Evolutionary conservation across 345 rosid species (phyloP).

Genomic region (Hypericum perforatum): DNA sequence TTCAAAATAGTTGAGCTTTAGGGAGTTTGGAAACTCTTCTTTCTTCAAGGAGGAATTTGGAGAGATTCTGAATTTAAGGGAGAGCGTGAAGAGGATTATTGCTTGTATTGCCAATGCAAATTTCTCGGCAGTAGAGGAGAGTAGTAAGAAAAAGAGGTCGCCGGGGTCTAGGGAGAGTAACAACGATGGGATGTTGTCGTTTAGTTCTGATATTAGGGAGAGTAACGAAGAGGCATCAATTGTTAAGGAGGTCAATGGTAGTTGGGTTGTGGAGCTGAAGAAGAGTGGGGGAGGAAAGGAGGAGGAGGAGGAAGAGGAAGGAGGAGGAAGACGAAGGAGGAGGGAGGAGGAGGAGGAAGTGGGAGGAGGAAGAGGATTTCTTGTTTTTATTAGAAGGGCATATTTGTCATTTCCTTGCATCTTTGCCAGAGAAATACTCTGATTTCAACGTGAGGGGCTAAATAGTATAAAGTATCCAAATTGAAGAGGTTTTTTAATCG

Average conservation of each 20-base stretch:
- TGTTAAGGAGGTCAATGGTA: constrained; percentile 52
- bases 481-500: no score
- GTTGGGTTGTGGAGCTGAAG: constrained; percentile 57
- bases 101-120: constrained; percentile 33
- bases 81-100: constrained; percentile 56
- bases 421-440: no score
- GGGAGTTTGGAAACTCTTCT: constrained; percentile 41
- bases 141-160: constrained; percentile 52
- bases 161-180: constrained; percentile 52
- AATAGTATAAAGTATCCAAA: no score
- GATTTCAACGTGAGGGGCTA: no score
- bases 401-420: no score
- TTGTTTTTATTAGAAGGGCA: no score
- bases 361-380: no score
- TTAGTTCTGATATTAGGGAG: constrained; percentile 70
- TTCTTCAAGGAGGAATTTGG: constrained; percentile 60
- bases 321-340: constrained; percentile 97
- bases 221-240: constrained; percentile 92
- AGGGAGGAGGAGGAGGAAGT: constrained; percentile 94
- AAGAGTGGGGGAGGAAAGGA: constrained; percentile 73
- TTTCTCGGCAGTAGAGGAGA: constrained; percentile 42
- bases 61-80: constrained; percentile 69
- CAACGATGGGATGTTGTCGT: constrained; percentile 82
- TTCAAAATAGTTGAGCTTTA: constrained; percentile 55
- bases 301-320: constrained; percentile 90